Base-by-base conservation (phyloP, 257 asterid species). In the Ilex aquifolium region DNA sequence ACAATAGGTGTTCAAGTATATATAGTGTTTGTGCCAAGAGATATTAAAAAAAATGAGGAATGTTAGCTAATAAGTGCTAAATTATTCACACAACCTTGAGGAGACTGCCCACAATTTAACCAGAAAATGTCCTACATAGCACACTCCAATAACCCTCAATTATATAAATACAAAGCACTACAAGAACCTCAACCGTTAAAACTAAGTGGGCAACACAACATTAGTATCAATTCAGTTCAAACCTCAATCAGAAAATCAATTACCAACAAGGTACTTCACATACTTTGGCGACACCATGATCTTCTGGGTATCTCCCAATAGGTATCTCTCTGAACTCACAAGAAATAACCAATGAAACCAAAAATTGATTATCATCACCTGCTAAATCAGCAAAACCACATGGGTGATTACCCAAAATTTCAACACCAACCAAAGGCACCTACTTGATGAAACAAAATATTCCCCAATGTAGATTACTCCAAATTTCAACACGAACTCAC, bases 321-420 rank as follows among this genome's bases (percentile, higher is more conserved):
- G 99, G 69, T 32, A 93, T 93, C 88, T 93, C 99, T 58, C 97
- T 84, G 76, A 93, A 93, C 65, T 97, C 99, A 57, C 79, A 80
- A 2, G 90, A 77, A 54, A 93, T 82, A 21, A 97, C 96, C 13
- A 87, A 72, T 10, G 95, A 80, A 64, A 93, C 96, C 79, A 93
- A 66, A 15, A 21, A 69, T 61, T 81, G 89, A 63, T n/a, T n/a
- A n/a, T n/a, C n/a, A n/a, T n/a, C n/a, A n/a, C n/a, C n/a, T n/a
- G n/a, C n/a, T n/a, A n/a, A n/a, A n/a, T n/a, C n/a, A n/a, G n/a
- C n/a, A n/a, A n/a, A n/a, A n/a, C n/a, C n/a, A n/a, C n/a, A n/a
- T n/a, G n/a, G n/a, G n/a, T n/a, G n/a, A n/a, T n/a, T n/a, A n/a
- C n/a, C n/a, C n/a, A n/a, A n/a, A n/a, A n/a, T n/a, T n/a, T n/a